Conservation (phyloP, 2,329 filamentous ascomycete genomes). For the Curvularia sp. region DNA sequence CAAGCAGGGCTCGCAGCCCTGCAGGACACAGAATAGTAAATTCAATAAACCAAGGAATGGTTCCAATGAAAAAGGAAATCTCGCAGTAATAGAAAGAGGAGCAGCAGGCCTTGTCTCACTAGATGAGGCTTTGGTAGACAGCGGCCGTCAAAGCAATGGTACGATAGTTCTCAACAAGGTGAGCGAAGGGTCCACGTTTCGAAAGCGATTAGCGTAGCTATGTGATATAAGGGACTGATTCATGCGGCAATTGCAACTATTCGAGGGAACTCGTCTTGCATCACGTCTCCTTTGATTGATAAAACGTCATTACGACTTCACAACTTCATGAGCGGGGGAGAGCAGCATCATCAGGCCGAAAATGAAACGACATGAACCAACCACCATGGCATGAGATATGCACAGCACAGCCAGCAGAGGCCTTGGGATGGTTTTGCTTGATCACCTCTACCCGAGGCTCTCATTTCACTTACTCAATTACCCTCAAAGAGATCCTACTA, state of each 20-base stretch:
- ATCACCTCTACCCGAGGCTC: no score
- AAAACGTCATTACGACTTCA: background rate
- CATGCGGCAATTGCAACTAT: background rate
- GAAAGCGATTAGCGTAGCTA: background rate
- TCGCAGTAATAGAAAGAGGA: conserved; percentile 12
- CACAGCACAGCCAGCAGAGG: background rate
- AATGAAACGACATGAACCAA: no score
- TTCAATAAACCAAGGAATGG: background rate
- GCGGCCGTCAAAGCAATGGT: background rate
- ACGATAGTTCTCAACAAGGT: background rate
- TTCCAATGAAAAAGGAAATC: background rate
- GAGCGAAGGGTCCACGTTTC: background rate
- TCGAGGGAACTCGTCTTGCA: background rate
- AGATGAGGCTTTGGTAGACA: background rate
- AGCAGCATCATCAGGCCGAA: background rate
- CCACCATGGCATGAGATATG: background rate
- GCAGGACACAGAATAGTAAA: background rate
- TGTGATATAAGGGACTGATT: background rate
- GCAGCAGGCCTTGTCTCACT: background rate
- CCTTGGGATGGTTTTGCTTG: no score
- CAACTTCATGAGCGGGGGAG: background rate
- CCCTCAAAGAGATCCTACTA: background rate
- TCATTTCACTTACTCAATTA: no score
- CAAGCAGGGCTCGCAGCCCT: conserved; percentile 6
- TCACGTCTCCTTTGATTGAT: background rate